Evolutionary conservation across 129 eudicot genomes (phyloP), one percentile per base, ranked within the genome.

Genomic region (Flaveria bidentis): DNA sequence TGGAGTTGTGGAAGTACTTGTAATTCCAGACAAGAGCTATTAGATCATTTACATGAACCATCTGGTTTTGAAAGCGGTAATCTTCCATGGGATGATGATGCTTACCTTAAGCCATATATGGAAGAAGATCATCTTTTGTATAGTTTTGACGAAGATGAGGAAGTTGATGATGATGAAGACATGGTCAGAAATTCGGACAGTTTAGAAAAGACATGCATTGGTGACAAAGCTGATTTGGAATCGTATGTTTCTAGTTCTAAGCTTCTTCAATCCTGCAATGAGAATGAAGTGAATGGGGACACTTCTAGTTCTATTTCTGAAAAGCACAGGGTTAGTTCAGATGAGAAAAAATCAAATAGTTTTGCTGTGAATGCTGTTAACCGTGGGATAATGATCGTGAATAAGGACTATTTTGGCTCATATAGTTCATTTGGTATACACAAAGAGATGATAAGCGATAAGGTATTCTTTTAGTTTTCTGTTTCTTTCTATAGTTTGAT

Each of bases 371-470:
- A 81, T 56, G 82, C 63, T 25, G 71, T 58, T 12, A 84, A 82
- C 5, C 74, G 82, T 52, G 79, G 85, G 63, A 86, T 86, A 51
- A 71, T 80, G 71, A 80, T 81, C 1, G 87, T 84, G 80, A 95
- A 95, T 62, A 92, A 86, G 72, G 87, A 71, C 79, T 93, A 93
- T 83, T 93, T 91, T 86, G 88, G 88, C 2, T 84, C 96, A 0
- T 93, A 93, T 73, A 68, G 97, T 69, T 93, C 98, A 26, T 93
- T 85, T 78, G 96, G 88, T 67, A 95, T 95, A 80, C 97, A 95
- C 63, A 84, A 89, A 76, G 99, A 95, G 72, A 95, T 91, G 99
- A 81, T 95, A 55, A 89, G 96, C 62, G 99, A 95, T 69, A 93
- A 93, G 97, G 98, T 93, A 82, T 36, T 16, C 4, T 28, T 52